Evolutionary conservation across 1,139 yeast species (phyloP), one percentile per base, ranked within the genome.

Genomic region (Lodderomyces jiufengensis): DNA sequence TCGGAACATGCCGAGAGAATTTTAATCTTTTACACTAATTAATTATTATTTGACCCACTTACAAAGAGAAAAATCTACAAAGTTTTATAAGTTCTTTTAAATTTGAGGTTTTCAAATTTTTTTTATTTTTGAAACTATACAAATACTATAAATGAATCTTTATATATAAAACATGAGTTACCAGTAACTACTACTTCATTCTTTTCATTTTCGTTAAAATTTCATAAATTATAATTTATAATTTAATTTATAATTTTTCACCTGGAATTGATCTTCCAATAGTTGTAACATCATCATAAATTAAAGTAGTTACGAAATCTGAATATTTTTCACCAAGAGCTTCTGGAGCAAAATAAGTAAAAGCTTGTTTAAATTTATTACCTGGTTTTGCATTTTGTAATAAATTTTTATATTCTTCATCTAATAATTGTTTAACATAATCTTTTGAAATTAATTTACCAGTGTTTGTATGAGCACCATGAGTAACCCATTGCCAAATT

Each of bases 401-500:
- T 62, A 83, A 73, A 61, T 79, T 76, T 40, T 62, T 65, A 43
- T 72, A 74, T 58, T 81, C 88, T 54, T 82, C 86, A 33, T 67
- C 62, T 53, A 84, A 75, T 42, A 82, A 65, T 48, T 61, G 58
- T 34, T 65, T 52, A 31, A 80, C 77, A 51, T 76, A 80, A 32
- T 71, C 76, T 52, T 77, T 72, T 50, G 82, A 74, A 42, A 84
- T 70, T 38, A 61, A 65, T 40, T 66, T 71, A 50, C 84, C 83
- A 46, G 72, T 70, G 46, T 73, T 76, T 34, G 90, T 81, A 47
- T 61, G 63, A 37, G 77, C 79, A 39, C 80, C 80, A 57, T 84
- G 92, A 47, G 79, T 79, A 44, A 83, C 87, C 92, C 92, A 84
- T 61, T 84, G 90, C 78, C 84, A 80, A 50, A 84, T 73, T 63